Evolutionary conservation across 202 grass and related monocot species (phyloP).

Genomic region (Brachypodium distachyon): DNA sequence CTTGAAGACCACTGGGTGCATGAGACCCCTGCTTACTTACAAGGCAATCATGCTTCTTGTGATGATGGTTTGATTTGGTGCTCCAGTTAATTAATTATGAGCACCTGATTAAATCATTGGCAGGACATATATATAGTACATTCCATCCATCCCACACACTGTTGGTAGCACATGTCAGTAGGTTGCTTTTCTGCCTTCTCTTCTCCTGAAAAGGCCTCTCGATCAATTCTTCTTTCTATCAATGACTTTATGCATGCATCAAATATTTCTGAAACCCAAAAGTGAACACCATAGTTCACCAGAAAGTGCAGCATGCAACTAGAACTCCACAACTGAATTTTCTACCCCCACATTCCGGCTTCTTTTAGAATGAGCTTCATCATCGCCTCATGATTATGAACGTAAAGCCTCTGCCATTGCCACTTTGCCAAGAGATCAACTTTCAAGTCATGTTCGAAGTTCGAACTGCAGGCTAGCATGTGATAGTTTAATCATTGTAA

Average conservation of each 20-base stretch:
- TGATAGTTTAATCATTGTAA: background rate
- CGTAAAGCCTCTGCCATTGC: constrained; percentile 11
- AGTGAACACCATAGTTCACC: background rate
- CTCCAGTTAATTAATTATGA: constrained; percentile 9
- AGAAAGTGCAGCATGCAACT: constrained; percentile 3
- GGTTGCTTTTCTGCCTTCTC: background rate
- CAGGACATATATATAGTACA: too few relatives aligned
- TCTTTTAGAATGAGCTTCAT: constrained; percentile 19
- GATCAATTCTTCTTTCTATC: background rate
- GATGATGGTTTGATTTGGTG: constrained; percentile 14
- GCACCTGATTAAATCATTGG: background rate
- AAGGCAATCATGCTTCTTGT: background rate
- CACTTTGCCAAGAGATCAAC: constrained; percentile 26
- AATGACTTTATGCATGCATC: background rate
- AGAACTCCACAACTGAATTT: constrained; percentile 22
- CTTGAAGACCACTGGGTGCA: background rate
- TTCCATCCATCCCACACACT: background rate
- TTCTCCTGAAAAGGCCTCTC: background rate
- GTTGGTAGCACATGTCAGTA: background rate
- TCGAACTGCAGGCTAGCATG: constrained; percentile 14
- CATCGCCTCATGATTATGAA: constrained; percentile 22
- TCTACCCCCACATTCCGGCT: background rate
- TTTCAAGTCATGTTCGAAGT: constrained; percentile 8
- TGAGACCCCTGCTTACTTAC: background rate
- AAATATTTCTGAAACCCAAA: background rate